Base-by-base conservation (phyloP, 2,329 filamentous ascomycete species). In the Claviceps citrina region DNA sequence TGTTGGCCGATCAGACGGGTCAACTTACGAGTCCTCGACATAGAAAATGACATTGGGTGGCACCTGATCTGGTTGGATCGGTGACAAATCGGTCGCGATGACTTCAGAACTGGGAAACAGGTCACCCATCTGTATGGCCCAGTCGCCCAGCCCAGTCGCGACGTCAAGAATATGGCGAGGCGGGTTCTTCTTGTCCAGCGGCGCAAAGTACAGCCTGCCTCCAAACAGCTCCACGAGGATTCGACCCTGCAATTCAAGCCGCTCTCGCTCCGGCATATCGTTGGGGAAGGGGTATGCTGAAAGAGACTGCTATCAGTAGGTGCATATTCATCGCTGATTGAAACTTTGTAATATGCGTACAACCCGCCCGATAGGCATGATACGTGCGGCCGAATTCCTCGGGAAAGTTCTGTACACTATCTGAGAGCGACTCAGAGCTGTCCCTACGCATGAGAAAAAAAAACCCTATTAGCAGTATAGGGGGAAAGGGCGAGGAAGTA, bases 11-110 rank as follows among this genome's bases (percentile, higher is more conserved):
- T n/a, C n/a, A n/a, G 13, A 4, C 26, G 18, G 30, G 15, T 15
- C n/a, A 15, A 54, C 59, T 48, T 52, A 60, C 56, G 59, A 60
- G 50, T 86, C 81, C 51, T 85, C 80, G 34, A 87, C 70, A 44
- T 76, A 75, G 47, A 87, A 87, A 45, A 76, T 72, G 12, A 85
- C 78, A 46, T 87, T 87, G 15, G 72, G 70, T 0, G 82, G 81
- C 1, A 84, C 77, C 36, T 71, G 64, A 4, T 61, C 61, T 2
- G 78, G 76, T 51, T 83, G 78, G 20, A 81, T 76, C 2, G 78
- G 76, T 1, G 76, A 81, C 5, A 83, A 63, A 49, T 83, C 78
- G 7, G 73, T 79, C 25, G 76, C 78, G 36, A 70, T 67, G 24
- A 83, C 65, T 44, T 68, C 58, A 9, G 77, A 61, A 4, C 66